Percentiles rank a stretch among this genome's conserved stretches.
phyloP scores from a whole-genome alignment of 2,329 filamentous ascomycete genomes.

The Lecanicillium sp. region DNA sequence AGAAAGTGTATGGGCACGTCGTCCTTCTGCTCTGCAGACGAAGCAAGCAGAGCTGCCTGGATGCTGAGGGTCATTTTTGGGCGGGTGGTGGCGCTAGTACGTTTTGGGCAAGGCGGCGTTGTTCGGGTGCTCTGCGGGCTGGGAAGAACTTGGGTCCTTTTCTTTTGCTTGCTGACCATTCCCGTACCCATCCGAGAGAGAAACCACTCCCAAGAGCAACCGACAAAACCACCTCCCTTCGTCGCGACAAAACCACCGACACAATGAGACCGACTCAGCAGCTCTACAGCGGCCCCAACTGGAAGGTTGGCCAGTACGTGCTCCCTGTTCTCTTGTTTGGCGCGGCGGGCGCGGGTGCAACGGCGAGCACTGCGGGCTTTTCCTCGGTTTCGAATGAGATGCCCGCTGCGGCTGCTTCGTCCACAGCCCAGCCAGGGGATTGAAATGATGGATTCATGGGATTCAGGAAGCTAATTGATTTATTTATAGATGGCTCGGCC shows the following conservation, averaged over 20 bases:
- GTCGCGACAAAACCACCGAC: slow-evolving; percentile 10
- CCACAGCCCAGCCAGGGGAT: no score
- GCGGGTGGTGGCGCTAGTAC: slow-evolving; percentile 5
- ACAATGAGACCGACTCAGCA: slow-evolving; percentile 35
- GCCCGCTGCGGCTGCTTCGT: no score
- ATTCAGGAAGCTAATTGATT: slow-evolving; percentile 16
- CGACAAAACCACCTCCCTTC: neutral
- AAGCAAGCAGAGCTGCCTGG: slow-evolving; percentile 8
- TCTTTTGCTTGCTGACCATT: slow-evolving; percentile 9
- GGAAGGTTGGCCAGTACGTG: slow-evolving; percentile 27
- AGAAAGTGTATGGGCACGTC: neutral
- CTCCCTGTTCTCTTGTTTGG: slow-evolving; percentile 3
- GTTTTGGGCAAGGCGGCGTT: slow-evolving; percentile 6
- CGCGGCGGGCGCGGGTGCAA: slow-evolving; percentile 7
- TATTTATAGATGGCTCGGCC: slow-evolving; percentile 56
- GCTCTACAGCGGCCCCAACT: slow-evolving; percentile 24
- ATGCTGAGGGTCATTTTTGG: slow-evolving; percentile 7
- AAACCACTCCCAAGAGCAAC: slow-evolving; percentile 5
- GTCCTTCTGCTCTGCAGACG: no score
- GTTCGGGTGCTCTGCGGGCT: slow-evolving; percentile 7
- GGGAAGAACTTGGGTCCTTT: slow-evolving; percentile 15
- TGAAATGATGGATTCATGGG: no score
- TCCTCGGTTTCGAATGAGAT: slow-evolving; percentile 8
- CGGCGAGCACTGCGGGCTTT: slow-evolving; percentile 24
- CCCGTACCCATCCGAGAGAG: slow-evolving; percentile 7